These are phyloP conservation scores for Leccinum holopus DNA, from an alignment of 1,284 basidiomycete genomes.

Conservation along the genomic window DNA sequence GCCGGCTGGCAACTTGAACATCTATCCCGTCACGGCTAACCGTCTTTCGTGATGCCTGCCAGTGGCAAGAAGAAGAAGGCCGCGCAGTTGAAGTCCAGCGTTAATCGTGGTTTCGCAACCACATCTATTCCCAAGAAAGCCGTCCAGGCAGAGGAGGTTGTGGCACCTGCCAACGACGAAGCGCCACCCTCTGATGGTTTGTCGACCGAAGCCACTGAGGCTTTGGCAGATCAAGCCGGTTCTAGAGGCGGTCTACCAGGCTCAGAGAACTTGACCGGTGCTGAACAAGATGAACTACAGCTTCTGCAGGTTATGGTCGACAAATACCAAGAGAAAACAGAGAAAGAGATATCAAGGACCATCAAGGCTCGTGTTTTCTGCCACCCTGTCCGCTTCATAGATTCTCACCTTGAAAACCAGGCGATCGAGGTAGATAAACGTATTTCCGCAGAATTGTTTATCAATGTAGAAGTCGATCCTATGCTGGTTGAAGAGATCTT, in stretches of 20 bases:
- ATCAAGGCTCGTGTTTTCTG: conserved; percentile 42
- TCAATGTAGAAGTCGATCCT: conserved; percentile 65
- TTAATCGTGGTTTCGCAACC: conserved; percentile 79
- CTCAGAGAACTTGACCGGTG: conserved; percentile 34
- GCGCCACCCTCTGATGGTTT: conserved; percentile 6
- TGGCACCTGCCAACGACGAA: conserved; percentile 16
- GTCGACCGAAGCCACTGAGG: conserved; percentile 9
- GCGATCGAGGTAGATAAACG: conserved; percentile 83
- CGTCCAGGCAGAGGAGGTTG: conserved; percentile 33
- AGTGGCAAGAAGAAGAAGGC: conserved; percentile 76
- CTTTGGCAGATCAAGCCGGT: background rate
- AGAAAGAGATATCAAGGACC: conserved; percentile 79
- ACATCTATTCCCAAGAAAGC: conserved; percentile 87
- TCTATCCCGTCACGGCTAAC: background rate
- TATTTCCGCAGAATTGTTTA: conserved; percentile 60
- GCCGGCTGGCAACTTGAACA: background rate
- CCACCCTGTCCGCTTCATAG: conserved; percentile 3
- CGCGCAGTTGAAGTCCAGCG: conserved; percentile 65
- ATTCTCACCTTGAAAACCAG: conserved; percentile 40
- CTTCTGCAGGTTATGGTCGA: conserved; percentile 70
- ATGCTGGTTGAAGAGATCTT: conserved; percentile 61
- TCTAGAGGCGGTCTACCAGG: conserved; percentile 11
- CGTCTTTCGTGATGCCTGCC: conserved; percentile 48
- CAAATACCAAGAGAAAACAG: conserved; percentile 81
- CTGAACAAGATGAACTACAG: conserved; percentile 49